These are phyloP conservation scores for Scedosporium apiospermum DNA, from an alignment of 2,329 filamentous ascomycete species.

Conservation along the genomic window DNA sequence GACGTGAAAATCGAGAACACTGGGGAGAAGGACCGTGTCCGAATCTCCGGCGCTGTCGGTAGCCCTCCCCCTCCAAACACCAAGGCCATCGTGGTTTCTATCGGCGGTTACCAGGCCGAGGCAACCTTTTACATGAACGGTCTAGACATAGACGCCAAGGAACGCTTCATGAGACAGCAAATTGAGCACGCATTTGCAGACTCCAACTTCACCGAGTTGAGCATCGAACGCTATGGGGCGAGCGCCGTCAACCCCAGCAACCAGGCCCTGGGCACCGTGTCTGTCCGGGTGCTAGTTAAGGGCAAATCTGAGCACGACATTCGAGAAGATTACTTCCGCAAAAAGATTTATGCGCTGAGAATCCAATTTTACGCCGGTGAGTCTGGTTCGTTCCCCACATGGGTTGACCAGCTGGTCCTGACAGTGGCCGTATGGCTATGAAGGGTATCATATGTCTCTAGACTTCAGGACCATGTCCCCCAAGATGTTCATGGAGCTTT, in stretches of 20 bases:
- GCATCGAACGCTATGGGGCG: conserved; percentile 25
- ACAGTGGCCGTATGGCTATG: no score
- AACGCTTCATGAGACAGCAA: conserved; percentile 31
- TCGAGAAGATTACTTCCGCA: conserved; percentile 25
- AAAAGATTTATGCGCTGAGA: conserved; percentile 25
- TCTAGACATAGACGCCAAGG: conserved; percentile 32
- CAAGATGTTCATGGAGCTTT: conserved; percentile 32
- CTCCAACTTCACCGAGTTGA: conserved; percentile 21
- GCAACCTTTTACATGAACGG: conserved; percentile 33
- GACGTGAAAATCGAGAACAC: conserved; percentile 25
- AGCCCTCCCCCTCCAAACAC: conserved; percentile 23
- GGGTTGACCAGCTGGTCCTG: no score
- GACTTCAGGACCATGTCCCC: conserved; percentile 33
- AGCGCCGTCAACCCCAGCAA: conserved; percentile 26
- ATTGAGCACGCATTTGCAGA: conserved; percentile 11
- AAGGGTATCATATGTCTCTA: conserved; percentile 32
- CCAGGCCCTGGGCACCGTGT: conserved; percentile 39
- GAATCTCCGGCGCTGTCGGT: conserved; percentile 19
- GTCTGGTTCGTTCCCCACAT: no score
- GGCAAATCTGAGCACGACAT: conserved; percentile 26
- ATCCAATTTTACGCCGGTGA: conserved; percentile 34
- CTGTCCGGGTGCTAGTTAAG: conserved; percentile 35
- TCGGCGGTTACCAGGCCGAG: conserved; percentile 34
- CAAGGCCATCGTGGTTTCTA: conserved; percentile 32
- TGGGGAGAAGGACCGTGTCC: neutral